Conservation (phyloP, 1,139 yeast genomes). For the Yamadazyma buinensis region DNA sequence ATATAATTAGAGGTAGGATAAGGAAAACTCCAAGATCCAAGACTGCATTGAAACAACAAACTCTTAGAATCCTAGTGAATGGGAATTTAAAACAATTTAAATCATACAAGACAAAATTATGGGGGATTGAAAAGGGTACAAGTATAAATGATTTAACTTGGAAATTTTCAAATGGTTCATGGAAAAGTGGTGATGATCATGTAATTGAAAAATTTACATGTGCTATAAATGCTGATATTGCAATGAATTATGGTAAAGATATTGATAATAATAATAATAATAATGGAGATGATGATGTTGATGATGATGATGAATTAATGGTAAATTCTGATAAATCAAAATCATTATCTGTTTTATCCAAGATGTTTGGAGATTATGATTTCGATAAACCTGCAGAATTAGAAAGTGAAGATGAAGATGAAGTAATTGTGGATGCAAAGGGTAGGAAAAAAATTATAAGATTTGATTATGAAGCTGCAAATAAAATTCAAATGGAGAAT, state of each 20-base stretch:
- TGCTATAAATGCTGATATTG: slow-evolving; percentile 23
- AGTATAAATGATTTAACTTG: slow-evolving; percentile 59
- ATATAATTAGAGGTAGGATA: slow-evolving; percentile 58
- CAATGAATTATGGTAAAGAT: slow-evolving; percentile 16
- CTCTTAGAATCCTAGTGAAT: slow-evolving; percentile 62
- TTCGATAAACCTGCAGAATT: slow-evolving; percentile 60
- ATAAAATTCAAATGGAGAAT: slow-evolving; percentile 17
- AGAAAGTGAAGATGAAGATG: slow-evolving; percentile 36
- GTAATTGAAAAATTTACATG: slow-evolving; percentile 53
- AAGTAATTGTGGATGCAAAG: slow-evolving; percentile 47
- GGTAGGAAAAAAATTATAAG: slow-evolving; percentile 34
- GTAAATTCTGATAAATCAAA: slow-evolving; percentile 33
- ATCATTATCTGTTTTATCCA: slow-evolving; percentile 42
- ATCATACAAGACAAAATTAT: slow-evolving; percentile 69
- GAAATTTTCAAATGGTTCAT: slow-evolving; percentile 58
- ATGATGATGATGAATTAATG: slow-evolving; percentile 14
- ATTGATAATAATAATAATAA: slow-evolving; percentile 13
- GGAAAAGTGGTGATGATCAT: slow-evolving; percentile 86
- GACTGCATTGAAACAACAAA: slow-evolving; percentile 45
- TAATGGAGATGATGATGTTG: slow-evolving; percentile 16
- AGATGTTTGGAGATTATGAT: slow-evolving; percentile 49
- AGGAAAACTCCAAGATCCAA: slow-evolving; percentile 49
- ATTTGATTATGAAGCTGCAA: slow-evolving; percentile 39
- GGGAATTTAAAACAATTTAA: slow-evolving; percentile 58
- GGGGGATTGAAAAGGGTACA: slow-evolving; percentile 82